Conservation (phyloP, 2,329 filamentous ascomycete species). For the Hypoxylon sp. region DNA sequence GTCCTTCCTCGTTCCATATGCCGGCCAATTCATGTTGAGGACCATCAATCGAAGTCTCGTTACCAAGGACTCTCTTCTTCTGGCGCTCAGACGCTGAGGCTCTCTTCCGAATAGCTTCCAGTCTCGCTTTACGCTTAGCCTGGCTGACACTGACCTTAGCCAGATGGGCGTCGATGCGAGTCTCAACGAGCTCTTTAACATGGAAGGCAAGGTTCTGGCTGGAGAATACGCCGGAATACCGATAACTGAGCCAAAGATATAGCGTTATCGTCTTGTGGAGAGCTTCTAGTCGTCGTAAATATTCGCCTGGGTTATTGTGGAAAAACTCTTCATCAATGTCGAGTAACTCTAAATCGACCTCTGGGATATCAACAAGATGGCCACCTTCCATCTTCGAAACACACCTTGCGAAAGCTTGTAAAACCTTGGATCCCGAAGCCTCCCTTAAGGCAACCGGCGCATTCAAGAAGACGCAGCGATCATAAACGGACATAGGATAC, state of each 20-base stretch:
- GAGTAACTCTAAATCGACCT: slow-evolving; percentile 80
- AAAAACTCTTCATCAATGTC: slow-evolving; percentile 70
- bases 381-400: slow-evolving; percentile 78
- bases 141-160: slow-evolving; percentile 68
- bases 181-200: slow-evolving; percentile 82
- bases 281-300: slow-evolving; percentile 78
- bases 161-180: slow-evolving; percentile 77
- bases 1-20: slow-evolving; percentile 56
- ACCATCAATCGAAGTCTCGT: slow-evolving; percentile 21
- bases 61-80: slow-evolving; percentile 47
- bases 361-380: slow-evolving; percentile 77
- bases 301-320: slow-evolving; percentile 62
- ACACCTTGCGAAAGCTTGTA: slow-evolving; percentile 76
- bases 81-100: slow-evolving; percentile 38
- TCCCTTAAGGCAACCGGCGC: slow-evolving; percentile 76
- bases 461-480: slow-evolving; percentile 82
- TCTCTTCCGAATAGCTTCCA: slow-evolving; percentile 46
- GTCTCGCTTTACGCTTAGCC: slow-evolving; percentile 55
- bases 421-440: slow-evolving; percentile 61
- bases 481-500: slow-evolving; percentile 77
- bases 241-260: slow-evolving; percentile 94
- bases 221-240: slow-evolving; percentile 84
- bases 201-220: slow-evolving; percentile 83
- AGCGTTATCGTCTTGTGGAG: slow-evolving; percentile 87
- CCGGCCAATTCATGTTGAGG: slow-evolving; percentile 47